These are phyloP conservation scores for Colletotrichum liaoningense DNA, from an alignment of 2,329 filamentous ascomycete species.

Conservation along the genomic window DNA sequence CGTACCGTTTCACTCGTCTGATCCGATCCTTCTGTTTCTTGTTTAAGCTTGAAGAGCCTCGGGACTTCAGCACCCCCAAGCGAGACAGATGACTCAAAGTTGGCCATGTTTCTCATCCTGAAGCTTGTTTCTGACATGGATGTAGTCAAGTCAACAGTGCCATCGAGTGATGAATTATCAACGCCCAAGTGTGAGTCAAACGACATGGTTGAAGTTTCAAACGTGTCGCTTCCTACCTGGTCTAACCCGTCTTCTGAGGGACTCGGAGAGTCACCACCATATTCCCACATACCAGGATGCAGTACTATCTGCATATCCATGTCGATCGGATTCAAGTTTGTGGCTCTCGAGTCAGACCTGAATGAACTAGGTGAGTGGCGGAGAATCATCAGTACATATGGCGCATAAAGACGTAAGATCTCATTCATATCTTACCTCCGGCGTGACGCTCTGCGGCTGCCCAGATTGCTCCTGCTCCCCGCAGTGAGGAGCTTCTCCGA, in stretches of 20 bases:
- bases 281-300: neutral
- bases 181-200: neutral
- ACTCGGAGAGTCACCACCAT: neutral
- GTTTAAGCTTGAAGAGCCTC: neutral
- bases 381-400: no score
- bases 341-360: neutral
- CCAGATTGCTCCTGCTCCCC: constrained; percentile 9
- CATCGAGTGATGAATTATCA: constrained; percentile 1
- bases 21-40: neutral
- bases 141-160: constrained; percentile 1
- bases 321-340: neutral
- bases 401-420: no score
- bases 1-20: neutral
- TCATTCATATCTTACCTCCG: neutral
- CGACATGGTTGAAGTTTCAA: constrained; percentile 4
- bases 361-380: neutral
- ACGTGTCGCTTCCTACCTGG: neutral
- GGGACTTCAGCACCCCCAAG: neutral
- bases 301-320: constrained; percentile 5
- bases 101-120: neutral
- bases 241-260: neutral
- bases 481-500: constrained; percentile 8
- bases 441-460: constrained; percentile 4
- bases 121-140: constrained; percentile 3
- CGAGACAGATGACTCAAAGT: neutral